Conservation (phyloP, 441 rosid species). For the Jatropha podagrica region DNA sequence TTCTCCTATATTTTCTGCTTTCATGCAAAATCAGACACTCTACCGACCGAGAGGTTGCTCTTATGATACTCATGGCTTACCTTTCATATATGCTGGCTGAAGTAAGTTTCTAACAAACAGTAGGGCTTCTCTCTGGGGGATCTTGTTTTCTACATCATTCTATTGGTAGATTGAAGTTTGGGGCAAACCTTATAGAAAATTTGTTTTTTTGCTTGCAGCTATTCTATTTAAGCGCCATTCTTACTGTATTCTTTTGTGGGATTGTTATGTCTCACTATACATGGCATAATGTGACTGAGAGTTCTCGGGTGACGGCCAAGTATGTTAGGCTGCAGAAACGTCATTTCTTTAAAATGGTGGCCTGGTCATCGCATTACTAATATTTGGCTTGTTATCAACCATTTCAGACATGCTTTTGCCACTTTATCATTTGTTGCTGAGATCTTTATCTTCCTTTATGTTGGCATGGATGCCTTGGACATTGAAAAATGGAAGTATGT, state of each 20-base stretch:
- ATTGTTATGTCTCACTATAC: conserved; percentile 98
- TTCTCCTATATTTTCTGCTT: conserved; percentile 14
- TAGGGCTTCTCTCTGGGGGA: conserved; percentile 15
- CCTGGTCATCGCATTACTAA: conserved; percentile 22
- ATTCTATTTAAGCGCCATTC: conserved; percentile 81
- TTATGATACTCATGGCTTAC: conserved; percentile 94
- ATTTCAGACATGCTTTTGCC: conserved; percentile 85
- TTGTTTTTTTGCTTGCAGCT: conserved; percentile 51
- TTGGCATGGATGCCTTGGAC: conserved; percentile 98
- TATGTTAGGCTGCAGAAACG: conserved; percentile 33
- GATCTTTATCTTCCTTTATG: conserved; percentile 95
- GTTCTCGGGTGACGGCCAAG: conserved; percentile 93
- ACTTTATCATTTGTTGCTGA: conserved; percentile 90
- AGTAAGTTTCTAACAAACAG: conserved; percentile 39
- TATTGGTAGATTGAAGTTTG: conserved; percentile 4
- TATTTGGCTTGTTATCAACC: conserved; percentile 9
- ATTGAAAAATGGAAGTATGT: conserved; percentile 87
- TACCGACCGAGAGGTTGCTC: conserved; percentile 92
- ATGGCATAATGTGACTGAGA: conserved; percentile 93
- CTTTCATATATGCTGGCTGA: conserved; percentile 89
- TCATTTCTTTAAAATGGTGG: conserved; percentile 6
- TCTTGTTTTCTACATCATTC: conserved; percentile 9
- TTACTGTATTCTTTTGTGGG: conserved; percentile 98
- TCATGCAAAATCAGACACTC: conserved; percentile 60
- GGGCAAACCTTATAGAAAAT: conserved; percentile 2